Evolutionary conservation across 192 early-diverging fungal genomes (phyloP).

Genomic region (Gonapodya sp.): DNA sequence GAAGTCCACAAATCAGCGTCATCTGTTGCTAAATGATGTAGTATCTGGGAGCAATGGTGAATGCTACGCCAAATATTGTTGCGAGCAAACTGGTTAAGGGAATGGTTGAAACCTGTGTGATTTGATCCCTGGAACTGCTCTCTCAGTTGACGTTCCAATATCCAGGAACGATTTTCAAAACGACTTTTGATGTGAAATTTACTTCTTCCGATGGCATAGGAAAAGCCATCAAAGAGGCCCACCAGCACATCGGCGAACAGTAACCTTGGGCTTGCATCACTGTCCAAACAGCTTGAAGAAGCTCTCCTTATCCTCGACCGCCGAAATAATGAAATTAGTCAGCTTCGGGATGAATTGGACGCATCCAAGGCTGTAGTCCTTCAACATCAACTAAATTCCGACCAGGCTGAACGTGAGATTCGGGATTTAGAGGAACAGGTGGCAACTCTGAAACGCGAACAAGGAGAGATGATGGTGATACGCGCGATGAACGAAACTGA

Average conservation of each 20-base stretch:
- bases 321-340: slow-evolving; percentile 30
- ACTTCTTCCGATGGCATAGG: no score
- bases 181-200: no score
- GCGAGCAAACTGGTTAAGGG: no score
- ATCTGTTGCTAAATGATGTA: no score
- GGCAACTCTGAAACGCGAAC: neutral
- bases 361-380: slow-evolving; percentile 11
- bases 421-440: neutral
- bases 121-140: no score
- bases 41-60: no score
- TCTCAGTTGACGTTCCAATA: no score
- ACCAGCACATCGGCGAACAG: neutral
- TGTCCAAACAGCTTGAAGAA: slow-evolving; percentile 34
- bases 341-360: slow-evolving; percentile 23
- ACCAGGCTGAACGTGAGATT: neutral
- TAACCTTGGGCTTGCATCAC: slow-evolving; percentile 7
- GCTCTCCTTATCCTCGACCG: slow-evolving; percentile 37
- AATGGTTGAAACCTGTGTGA: no score
- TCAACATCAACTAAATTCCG: neutral
- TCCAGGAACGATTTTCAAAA: no score
- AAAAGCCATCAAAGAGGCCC: neutral
- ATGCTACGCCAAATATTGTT: no score
- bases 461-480: neutral
- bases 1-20: no score
- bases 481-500: neutral